Evolutionary conservation across 768 basidiomycete genomes (phyloP).

Genomic region (Tricholoma furcatifolium): DNA sequence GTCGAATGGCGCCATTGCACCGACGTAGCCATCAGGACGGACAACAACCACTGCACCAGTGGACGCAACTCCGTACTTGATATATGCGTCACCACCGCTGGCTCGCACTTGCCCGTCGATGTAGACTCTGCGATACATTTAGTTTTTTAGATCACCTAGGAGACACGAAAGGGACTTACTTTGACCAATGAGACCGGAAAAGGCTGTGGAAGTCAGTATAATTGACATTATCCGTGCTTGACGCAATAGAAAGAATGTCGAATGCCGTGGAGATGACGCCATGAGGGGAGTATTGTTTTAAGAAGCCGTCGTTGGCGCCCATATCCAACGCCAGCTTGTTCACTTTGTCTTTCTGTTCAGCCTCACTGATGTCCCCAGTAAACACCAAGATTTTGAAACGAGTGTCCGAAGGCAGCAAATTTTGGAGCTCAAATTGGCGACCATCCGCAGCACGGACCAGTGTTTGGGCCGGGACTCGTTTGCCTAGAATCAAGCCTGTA

Average conservation of each 20-base stretch:
- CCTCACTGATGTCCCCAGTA: constrained; percentile 39
- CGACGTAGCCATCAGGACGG: constrained; percentile 68
- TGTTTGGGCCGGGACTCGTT: constrained; percentile 50
- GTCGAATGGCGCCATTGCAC: constrained; percentile 49
- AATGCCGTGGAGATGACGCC: constrained; percentile 35
- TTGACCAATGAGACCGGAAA: constrained; percentile 59
- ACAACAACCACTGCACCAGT: constrained; percentile 53
- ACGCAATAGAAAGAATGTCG: constrained; percentile 41
- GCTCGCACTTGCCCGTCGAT: constrained; percentile 47
- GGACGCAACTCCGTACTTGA: constrained; percentile 49
- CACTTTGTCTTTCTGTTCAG: constrained; percentile 27
- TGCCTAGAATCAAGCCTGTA: constrained; percentile 42
- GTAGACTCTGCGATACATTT: constrained; percentile 43
- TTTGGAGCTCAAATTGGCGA: constrained; percentile 52
- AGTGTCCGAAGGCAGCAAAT: constrained; percentile 48
- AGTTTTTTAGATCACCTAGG: background rate
- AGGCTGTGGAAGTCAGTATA: constrained; percentile 45
- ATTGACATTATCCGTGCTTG: constrained; percentile 36
- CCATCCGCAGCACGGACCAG: constrained; percentile 51
- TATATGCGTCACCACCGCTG: constrained; percentile 55
- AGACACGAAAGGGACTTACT: constrained; percentile 32
- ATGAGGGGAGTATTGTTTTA: constrained; percentile 28
- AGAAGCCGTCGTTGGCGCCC: constrained; percentile 21
- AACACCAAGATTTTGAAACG: constrained; percentile 59
- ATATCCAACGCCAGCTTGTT: constrained; percentile 32